phyloP scores from a whole-genome alignment of 192 early-diverging fungal genomes.

The Linnemannia schmuckeri region DNA sequence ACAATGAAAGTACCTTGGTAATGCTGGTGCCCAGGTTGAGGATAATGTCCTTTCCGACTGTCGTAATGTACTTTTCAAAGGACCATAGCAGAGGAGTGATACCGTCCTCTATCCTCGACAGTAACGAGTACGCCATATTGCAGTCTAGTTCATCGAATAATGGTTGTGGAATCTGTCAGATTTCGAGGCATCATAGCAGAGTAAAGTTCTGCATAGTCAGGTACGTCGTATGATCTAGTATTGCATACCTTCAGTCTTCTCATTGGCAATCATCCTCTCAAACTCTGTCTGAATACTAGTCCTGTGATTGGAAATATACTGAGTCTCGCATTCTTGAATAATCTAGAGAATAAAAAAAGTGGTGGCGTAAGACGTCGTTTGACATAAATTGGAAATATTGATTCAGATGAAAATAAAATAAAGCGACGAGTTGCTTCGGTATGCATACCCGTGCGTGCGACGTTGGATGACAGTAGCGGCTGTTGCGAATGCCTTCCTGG shows the following conservation, averaged over 20 bases:
- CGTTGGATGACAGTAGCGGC: constrained; percentile 73
- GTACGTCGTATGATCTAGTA: not conserved
- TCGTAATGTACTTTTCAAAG: constrained; percentile 75
- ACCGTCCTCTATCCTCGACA: constrained; percentile 76
- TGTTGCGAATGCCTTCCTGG: constrained; percentile 73
- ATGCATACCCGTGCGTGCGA: constrained; percentile 73
- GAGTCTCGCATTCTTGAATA: constrained; percentile 78
- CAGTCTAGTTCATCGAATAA: constrained; percentile 65
- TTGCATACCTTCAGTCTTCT: constrained; percentile 67
- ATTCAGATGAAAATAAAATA: not conserved
- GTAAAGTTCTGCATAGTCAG: not conserved
- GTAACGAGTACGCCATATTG: constrained; percentile 72
- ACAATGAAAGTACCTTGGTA: constrained; percentile 60
- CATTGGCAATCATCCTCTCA: constrained; percentile 74
- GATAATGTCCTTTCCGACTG: constrained; percentile 69
- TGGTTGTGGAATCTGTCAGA: not conserved
- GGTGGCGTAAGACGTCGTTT: not conserved
- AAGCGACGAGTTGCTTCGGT: not conserved
- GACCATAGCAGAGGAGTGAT: constrained; percentile 68
- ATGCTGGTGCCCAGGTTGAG: constrained; percentile 56
- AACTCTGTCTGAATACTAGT: constrained; percentile 76
- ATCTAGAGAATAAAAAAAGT: constrained; percentile 44
- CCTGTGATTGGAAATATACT: constrained; percentile 80
- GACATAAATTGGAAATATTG: not conserved
- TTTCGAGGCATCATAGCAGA: not conserved